Evolutionary conservation across 345 rosid species (phyloP), one percentile per base, ranked within the genome.

Genomic region (Reutealis trisperma): DNA sequence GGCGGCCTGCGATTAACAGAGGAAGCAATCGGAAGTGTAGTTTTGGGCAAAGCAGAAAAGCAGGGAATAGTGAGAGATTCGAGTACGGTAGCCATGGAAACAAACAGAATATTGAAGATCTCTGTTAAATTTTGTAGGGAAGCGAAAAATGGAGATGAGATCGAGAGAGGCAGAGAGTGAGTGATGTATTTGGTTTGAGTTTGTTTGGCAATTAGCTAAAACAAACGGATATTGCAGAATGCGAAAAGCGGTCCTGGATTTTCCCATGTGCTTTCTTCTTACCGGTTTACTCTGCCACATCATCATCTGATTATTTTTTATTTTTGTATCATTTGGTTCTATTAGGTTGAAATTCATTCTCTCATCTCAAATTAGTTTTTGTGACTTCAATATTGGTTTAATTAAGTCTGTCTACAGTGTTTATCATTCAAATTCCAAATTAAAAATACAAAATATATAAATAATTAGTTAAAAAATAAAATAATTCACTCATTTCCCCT

Each of bases 71-170:
- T 12, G 42, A 84, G 65, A 25, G 87, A 77, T 14, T 81, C 79
- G 52, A 83, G 83, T 6, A 83, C 81, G 24, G 81, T 37, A 37
- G 89, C 87, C 89, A 87, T 87, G 71, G 76, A 60, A 61, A 55
- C 9, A 22, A 61, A 55, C 9, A 22, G 67, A 37, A 49, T n/a
- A 54, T 54, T 5, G 21, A 0, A 47, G 51, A 14, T 12, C 51
- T 47, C 14, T 8, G 14, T 9, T 47, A 15, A 25, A 44, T 51
- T 25, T 70, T 70, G 73, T 30, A 70, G 41, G 73, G 73, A 37
- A 63, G 75, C 7, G 49, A 21, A 30, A 77, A 61, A 12, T 21
- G 68, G 60, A 73, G 68, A 16, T 8, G 13, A 52, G 73, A 69
- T 51, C 8, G 69, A 24, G 65, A 71, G 63, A 15, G 49, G 51